Percentiles rank a stretch among this genome's conserved stretches.
Evolutionary conservation across 2,329 filamentous ascomycete species (phyloP).

Genomic region (Juglanconis sp.): DNA sequence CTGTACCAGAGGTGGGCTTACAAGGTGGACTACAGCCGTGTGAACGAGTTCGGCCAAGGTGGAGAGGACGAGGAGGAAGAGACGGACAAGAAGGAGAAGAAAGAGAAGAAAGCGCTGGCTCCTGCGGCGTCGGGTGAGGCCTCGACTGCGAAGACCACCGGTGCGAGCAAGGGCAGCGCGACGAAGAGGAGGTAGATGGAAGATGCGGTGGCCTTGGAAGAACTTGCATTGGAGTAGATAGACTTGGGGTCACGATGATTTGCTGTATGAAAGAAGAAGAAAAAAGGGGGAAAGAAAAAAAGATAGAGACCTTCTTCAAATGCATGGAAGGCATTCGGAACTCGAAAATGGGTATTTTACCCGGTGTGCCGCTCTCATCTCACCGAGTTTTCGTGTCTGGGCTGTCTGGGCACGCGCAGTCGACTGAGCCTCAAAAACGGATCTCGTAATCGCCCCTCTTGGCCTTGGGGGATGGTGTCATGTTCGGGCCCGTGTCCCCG

Average conservation of each 20-base stretch:
- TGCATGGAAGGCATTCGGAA: background rate
- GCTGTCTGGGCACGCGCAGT: background rate
- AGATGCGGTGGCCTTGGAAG: background rate
- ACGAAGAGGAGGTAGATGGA: constrained; percentile 45
- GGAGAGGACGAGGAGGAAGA: constrained; percentile 79
- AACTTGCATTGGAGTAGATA: background rate
- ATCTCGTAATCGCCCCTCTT: constrained; percentile 5
- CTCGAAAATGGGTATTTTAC: background rate
- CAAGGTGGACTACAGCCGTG: constrained; percentile 82
- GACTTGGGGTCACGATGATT: background rate
- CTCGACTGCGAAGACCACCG: constrained; percentile 39
- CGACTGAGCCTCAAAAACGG: constrained; percentile 16
- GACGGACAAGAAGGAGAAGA: constrained; percentile 35
- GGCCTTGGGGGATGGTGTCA: background rate
- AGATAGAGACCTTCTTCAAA: background rate
- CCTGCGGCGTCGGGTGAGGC: constrained; percentile 23
- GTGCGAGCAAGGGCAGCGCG: constrained; percentile 45
- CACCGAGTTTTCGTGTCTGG: background rate
- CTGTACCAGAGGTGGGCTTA: constrained; percentile 93
- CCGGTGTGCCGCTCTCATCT: background rate
- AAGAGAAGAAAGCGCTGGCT: constrained; percentile 39
- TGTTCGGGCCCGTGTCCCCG: background rate
- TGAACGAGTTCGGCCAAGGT: constrained; percentile 98
- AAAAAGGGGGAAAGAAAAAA: background rate
- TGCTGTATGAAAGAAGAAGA: too few relatives aligned